Base-by-base conservation (phyloP, 352 stramenopile genomes). In the Globisporangium perplexum region DNA sequence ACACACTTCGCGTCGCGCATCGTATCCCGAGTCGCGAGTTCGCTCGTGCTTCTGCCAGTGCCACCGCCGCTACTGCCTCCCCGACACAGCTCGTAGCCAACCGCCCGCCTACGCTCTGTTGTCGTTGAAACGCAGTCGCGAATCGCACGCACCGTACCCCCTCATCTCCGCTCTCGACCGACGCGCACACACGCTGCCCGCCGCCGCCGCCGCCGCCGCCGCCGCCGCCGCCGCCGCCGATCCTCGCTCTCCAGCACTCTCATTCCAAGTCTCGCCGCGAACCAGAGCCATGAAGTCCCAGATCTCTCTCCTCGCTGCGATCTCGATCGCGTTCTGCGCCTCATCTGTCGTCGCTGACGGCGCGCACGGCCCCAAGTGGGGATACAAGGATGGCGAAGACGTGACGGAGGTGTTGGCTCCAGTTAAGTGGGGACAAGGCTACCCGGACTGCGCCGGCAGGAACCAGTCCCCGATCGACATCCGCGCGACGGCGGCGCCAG, bases 391-490 rank as follows among this genome's bases (percentile, higher is more conserved):
- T 3, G 4, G 26, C 35, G 26, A 41, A 36, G 35, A 49, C 35
- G n/a, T 20, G 17, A 50, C 43, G 1, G 36, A 17, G n/a, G 23
- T 41, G 36, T 23, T 61, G 15, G 36, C 41, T 18, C 57, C 57
- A 15, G 22, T 22, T 3, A 56, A 64, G 28, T 64, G 52, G 59
- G 54, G 45, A n/a, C 47, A 57, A 11, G 22, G 47, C n/a, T 57
- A 65, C 39, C 30, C 53, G 51, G 51, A 23, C 22, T 65, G 59
- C 47, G 20, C 41, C 35, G 46, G 59, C 39, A 58, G 50, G 41
- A 42, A 35, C 20, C 53, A 65, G 28, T 65, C 59, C 24, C 59
- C 59, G 4, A 63, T 65, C 39, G 54, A 65, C 39, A 50, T 65
- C 41, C 11, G 15, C 17, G 6, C 36, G 36, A 42, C 18, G 17